phyloP scores from a whole-genome alignment of 31 red algal species.

The Asparagopsis taxiformis region DNA sequence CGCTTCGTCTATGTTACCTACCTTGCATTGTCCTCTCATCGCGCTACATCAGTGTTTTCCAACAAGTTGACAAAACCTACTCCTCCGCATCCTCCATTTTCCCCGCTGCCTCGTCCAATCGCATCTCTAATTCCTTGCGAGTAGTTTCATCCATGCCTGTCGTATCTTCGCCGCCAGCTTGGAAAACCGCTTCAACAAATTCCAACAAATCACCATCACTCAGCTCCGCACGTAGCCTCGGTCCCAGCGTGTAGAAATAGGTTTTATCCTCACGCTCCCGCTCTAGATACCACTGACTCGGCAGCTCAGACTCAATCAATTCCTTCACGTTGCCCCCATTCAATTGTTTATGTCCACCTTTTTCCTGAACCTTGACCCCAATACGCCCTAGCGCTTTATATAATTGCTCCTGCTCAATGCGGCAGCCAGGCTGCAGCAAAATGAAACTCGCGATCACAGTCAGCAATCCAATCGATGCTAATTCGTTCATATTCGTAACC shows the following conservation, averaged over 20 bases:
- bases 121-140: conserved; percentile 29
- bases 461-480: conserved; percentile 34
- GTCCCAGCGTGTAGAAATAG: conserved; percentile 35
- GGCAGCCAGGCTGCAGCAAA: conserved; percentile 33
- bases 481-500: conserved; percentile 4
- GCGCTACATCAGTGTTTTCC: too few species aligned
- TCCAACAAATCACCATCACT: conserved; percentile 39
- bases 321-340: conserved; percentile 62
- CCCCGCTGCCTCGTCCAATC: conserved; percentile 25
- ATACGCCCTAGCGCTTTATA: conserved; percentile 19
- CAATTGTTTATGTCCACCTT: conserved; percentile 39
- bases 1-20: too few species aligned
- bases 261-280: conserved; percentile 41
- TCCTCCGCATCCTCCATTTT: conserved; percentile 12
- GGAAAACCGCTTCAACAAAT: conserved; percentile 51
- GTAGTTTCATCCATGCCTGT: conserved; percentile 24
- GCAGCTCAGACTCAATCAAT: conserved; percentile 29
- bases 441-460: conserved; percentile 51
- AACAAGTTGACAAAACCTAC: too few species aligned
- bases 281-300: conserved; percentile 54
- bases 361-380: conserved; percentile 36
- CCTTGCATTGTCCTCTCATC: too few species aligned
- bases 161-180: conserved; percentile 5
- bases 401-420: conserved; percentile 40
- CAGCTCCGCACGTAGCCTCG: conserved; percentile 40